A percentile compares a stretch with the other conserved stretches of the same genome.
phyloP scores from a whole-genome alignment of 805 yeast genomes.

The Monosporozyma siamensis region DNA sequence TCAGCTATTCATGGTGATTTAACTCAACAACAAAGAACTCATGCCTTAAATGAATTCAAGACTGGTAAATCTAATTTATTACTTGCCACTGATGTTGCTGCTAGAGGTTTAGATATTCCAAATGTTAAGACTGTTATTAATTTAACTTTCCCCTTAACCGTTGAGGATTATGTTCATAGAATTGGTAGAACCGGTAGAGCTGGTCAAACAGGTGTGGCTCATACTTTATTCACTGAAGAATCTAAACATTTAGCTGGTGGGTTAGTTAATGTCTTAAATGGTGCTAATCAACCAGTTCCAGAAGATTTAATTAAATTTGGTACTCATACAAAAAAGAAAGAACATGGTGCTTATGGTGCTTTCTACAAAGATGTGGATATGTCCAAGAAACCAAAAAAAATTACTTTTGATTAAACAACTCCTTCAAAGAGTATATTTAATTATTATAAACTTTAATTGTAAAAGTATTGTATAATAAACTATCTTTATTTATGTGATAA shows the following conservation, averaged over 20 bases:
- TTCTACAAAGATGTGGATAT: slow-evolving; percentile 89
- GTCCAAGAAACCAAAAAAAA: slow-evolving; percentile 78
- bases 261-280: slow-evolving; percentile 79
- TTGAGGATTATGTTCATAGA: slow-evolving; percentile 94
- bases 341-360: slow-evolving; percentile 96
- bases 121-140: slow-evolving; percentile 93
- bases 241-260: slow-evolving; percentile 96
- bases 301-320: slow-evolving; percentile 92
- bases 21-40: slow-evolving; percentile 83
- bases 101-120: slow-evolving; percentile 95
- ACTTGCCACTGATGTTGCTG: slow-evolving; percentile 97
- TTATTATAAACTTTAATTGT: too few species aligned
- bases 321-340: slow-evolving; percentile 95
- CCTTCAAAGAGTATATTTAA: not conserved
- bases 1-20: slow-evolving; percentile 96
- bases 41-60: slow-evolving; percentile 79
- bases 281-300: slow-evolving; percentile 93
- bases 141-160: slow-evolving; percentile 91
- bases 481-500: too few species aligned
- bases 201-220: slow-evolving; percentile 89
- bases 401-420: slow-evolving; percentile 54
- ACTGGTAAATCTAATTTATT: slow-evolving; percentile 63
- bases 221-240: slow-evolving; percentile 91
- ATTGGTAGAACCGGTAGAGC: slow-evolving; percentile 99
- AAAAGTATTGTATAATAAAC: too few species aligned